A percentile compares a stretch with the other conserved stretches of the same genome.
Conservation (phyloP, 1,139 yeast genomes). For the Saccharomyces pastorianus region DNA sequence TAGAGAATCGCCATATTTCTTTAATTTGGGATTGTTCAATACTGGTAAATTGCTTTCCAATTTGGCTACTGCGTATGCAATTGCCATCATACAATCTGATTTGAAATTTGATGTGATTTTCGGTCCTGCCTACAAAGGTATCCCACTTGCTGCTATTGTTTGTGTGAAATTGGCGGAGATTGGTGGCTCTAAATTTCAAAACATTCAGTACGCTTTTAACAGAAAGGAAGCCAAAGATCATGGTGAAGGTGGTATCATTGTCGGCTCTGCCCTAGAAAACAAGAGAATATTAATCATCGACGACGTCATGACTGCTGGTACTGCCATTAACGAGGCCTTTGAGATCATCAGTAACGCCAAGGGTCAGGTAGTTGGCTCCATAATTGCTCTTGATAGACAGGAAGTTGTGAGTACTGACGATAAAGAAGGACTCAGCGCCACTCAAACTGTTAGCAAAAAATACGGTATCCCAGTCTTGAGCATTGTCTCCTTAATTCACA, state of each 20-base stretch:
- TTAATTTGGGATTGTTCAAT: conserved; percentile 84
- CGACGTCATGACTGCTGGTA: conserved; percentile 97
- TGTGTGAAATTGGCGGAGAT: conserved; percentile 87
- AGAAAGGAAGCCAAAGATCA: conserved; percentile 94
- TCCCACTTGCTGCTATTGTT: conserved; percentile 88
- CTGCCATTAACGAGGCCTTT: conserved; percentile 93
- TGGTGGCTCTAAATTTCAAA: conserved; percentile 64
- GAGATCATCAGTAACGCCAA: conserved; percentile 61
- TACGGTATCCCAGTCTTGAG: conserved; percentile 76
- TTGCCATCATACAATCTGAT: conserved; percentile 72
- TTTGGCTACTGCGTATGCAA: conserved; percentile 82
- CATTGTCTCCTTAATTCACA: conserved; percentile 70
- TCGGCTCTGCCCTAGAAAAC: conserved; percentile 67
- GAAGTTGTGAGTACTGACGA: conserved; percentile 57
- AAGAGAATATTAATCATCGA: conserved; percentile 79
- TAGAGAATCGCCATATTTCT: conserved; percentile 90
- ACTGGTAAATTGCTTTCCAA: conserved; percentile 71
- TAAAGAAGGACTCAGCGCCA: conserved; percentile 50
- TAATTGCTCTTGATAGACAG: conserved; percentile 91
- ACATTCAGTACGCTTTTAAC: conserved; percentile 66
- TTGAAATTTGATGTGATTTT: conserved; percentile 83
- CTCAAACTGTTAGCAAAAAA: conserved; percentile 65
- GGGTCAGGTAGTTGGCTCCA: conserved; percentile 74
- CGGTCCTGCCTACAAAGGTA: conserved; percentile 98
- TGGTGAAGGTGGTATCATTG: conserved; percentile 96